phyloP scores from a whole-genome alignment of 805 yeast genomes.

The Hanseniaspora mollemarum region DNA sequence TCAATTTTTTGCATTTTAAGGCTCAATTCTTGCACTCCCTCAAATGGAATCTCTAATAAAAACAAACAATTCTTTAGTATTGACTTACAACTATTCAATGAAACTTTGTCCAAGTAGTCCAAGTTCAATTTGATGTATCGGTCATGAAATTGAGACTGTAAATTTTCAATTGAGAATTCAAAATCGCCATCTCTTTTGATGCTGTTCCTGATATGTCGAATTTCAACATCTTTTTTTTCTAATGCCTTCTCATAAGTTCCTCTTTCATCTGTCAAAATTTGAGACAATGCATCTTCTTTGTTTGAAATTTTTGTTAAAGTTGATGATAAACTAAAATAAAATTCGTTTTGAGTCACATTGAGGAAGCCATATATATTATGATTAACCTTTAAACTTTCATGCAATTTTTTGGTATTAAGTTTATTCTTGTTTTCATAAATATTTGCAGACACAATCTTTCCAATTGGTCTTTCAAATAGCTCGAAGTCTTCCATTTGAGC shows the following conservation, averaged over 20 bases:
- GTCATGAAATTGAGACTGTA: neutral
- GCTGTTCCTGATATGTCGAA: slow-evolving; percentile 4
- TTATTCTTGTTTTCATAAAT: neutral
- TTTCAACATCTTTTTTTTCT: slow-evolving; percentile 4
- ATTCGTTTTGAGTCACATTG: neutral
- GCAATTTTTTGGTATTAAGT: neutral
- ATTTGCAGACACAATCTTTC: neutral
- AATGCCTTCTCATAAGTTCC: slow-evolving; percentile 1
- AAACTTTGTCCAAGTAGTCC: neutral
- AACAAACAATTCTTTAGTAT: neutral
- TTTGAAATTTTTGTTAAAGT: neutral
- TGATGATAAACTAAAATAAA: neutral
- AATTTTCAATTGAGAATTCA: neutral
- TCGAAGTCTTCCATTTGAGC: neutral
- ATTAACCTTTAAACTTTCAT: neutral
- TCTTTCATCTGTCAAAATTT: neutral
- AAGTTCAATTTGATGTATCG: neutral
- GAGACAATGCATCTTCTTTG: neutral
- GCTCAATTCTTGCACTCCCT: neutral
- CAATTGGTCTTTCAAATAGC: slow-evolving; percentile 9
- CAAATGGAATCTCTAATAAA: neutral
- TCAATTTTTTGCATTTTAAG: neutral
- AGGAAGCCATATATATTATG: neutral
- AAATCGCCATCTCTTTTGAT: neutral
- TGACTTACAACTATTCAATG: neutral